Percentiles rank a stretch among this genome's conserved stretches.
Evolutionary conservation across 257 asterid species (phyloP).

Genomic region (Plantago ovata): DNA sequence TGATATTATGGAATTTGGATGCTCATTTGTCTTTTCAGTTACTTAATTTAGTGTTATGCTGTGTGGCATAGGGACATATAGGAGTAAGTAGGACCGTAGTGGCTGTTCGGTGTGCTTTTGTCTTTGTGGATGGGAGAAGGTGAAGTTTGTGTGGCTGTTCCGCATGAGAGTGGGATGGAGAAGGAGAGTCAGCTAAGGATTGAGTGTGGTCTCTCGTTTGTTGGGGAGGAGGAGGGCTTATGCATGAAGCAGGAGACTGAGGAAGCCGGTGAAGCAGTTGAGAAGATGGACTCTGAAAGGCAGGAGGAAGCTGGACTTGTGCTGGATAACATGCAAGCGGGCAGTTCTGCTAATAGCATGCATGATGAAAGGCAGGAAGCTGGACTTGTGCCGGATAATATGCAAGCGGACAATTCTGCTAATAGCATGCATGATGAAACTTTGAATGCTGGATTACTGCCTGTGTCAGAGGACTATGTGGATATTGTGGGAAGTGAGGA

Average conservation of each 20-base stretch:
- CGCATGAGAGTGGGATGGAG: slow-evolving; percentile 34
- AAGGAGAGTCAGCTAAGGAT: slow-evolving; percentile 25
- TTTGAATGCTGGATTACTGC: slow-evolving; percentile 26
- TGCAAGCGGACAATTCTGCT: slow-evolving; percentile 19
- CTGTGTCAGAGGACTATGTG: slow-evolving; percentile 19
- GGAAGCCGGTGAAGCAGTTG: slow-evolving; percentile 23
- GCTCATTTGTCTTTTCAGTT: background rate
- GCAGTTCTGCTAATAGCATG: slow-evolving; percentile 18
- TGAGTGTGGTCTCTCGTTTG: slow-evolving; percentile 31
- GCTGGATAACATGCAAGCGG: slow-evolving; percentile 23
- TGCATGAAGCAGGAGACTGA: slow-evolving; percentile 31
- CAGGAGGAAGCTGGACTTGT: slow-evolving; percentile 17
- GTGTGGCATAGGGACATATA: background rate
- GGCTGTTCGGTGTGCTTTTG: slow-evolving; percentile 5
- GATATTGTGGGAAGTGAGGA: slow-evolving; percentile 38
- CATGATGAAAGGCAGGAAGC: slow-evolving; percentile 18
- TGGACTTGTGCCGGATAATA: slow-evolving; percentile 19
- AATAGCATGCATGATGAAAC: slow-evolving; percentile 24
- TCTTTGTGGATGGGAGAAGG: slow-evolving; percentile 35
- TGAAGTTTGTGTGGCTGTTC: slow-evolving; percentile 29
- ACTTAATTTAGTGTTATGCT: slow-evolving; percentile 11
- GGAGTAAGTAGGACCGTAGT: no score
- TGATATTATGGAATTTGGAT: background rate
- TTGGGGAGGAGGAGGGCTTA: slow-evolving; percentile 24
- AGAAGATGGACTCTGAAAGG: slow-evolving; percentile 19